Evolutionary conservation across 108 stramenopile species (phyloP).

Genomic region (Heterococcus sp.): DNA sequence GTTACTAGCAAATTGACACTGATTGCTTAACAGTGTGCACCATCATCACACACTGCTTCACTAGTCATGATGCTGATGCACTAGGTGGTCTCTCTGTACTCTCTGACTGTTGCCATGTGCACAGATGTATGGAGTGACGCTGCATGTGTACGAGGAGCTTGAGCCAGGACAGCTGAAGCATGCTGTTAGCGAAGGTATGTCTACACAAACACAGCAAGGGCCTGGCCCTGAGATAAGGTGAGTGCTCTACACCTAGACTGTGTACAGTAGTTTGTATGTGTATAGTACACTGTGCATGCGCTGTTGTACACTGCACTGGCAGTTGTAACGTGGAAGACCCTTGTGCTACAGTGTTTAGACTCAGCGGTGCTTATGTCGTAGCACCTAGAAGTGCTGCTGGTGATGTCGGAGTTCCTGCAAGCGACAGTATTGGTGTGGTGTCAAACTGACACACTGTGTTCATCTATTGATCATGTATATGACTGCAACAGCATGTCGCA

Average conservation of each 20-base stretch:
- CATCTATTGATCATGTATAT: neutral
- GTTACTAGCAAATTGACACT: too few species aligned
- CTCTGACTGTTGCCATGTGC: too few species aligned
- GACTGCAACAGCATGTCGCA: neutral
- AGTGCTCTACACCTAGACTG: neutral
- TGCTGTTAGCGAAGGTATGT: neutral
- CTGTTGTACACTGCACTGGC: neutral
- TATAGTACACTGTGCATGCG: neutral
- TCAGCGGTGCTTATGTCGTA: neutral
- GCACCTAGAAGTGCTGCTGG: neutral
- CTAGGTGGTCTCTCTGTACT: too few species aligned
- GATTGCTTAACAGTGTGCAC: too few species aligned
- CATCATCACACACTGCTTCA: too few species aligned
- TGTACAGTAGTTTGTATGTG: neutral
- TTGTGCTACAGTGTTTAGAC: neutral
- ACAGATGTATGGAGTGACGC: constrained; percentile 64
- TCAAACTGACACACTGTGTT: neutral
- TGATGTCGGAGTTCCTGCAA: neutral
- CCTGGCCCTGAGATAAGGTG: neutral
- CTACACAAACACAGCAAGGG: neutral
- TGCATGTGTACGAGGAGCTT: constrained; percentile 65
- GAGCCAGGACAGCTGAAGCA: constrained; percentile 24
- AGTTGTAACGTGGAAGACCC: neutral
- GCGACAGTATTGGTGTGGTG: neutral
- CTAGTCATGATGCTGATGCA: too few species aligned